Conservation (phyloP, 1,284 basidiomycete genomes). For the Tilletiopsis washingtonensis region DNA sequence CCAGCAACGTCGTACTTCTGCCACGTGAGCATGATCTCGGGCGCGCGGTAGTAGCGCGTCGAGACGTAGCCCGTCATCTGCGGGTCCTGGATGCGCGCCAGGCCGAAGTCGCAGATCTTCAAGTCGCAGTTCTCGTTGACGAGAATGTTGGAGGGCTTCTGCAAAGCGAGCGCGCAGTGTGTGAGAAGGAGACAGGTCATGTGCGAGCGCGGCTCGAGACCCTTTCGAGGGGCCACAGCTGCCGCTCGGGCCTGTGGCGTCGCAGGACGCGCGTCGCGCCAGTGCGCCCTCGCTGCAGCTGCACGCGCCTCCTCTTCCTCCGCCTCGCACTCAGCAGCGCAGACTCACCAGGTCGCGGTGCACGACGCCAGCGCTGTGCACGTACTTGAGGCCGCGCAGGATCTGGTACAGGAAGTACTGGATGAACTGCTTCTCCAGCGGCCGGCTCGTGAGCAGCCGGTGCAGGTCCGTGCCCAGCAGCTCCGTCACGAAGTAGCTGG, state of each 20-base stretch:
- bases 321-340: not conserved
- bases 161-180: not conserved
- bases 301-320: not conserved
- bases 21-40: constrained; percentile 99
- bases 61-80: constrained; percentile 99
- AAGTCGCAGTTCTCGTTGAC: constrained; percentile 99
- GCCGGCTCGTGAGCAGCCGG: constrained; percentile 87
- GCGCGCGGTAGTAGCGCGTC: constrained; percentile 95
- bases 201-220: too few relatives aligned
- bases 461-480: constrained; percentile 96
- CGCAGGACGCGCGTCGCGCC: too few relatives aligned
- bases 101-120: constrained; percentile 98
- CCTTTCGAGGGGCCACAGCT: too few relatives aligned
- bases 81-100: constrained; percentile 85
- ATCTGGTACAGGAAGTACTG: constrained; percentile 99
- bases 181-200: not conserved
- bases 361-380: constrained; percentile 97
- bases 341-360: constrained; percentile 65
- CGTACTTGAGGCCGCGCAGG: constrained; percentile 94
- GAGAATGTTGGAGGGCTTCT: constrained; percentile 99
- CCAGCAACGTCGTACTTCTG: constrained; percentile 93
- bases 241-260: too few relatives aligned
- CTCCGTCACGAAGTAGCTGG: constrained; percentile 97
- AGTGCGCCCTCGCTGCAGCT: not conserved
- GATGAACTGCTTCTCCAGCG: constrained; percentile 98